Base-by-base conservation (phyloP, 208 protist genomes). In the Trichomonas tenax region DNA sequence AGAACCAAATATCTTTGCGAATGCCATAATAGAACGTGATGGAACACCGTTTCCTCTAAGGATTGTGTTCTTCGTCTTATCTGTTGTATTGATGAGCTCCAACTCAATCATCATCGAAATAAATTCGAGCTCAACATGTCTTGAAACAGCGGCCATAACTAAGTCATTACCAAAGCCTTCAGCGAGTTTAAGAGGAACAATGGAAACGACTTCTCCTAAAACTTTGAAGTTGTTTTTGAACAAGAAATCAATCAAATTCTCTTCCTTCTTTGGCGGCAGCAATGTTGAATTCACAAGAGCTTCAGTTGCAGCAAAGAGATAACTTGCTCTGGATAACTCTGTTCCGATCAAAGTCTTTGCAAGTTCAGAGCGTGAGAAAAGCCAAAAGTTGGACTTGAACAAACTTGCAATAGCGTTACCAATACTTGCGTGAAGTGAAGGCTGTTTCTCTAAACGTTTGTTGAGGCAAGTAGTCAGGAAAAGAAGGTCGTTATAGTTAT, bases 1-100 rank as follows among this genome's bases (percentile, higher is more conserved):
- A 0, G 44, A 49, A 38, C 86, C 86, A 38, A 93, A 17, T 8
- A 93, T 34, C 51, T 44, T 48, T 34, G 86, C 21, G 36, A 93
- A 51, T 4, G 11, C 0, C 10, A 41, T 44, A 38, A 93, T 44
- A 11, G 86, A 41, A 26, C 86, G 11, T 8, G 86, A 41, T 38
- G 86, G 86, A 48, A 93, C 86, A 58, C 40, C 86, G 46, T 93
- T 93, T 51, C 86, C 86, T 93, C 86, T 93, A n/a, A 93, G 36
- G 36, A 93, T 48, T 15, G 86, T 93, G 31, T 93, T 93, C 45
- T 51, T 93, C 0, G 4, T 51, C n/a, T 9, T 41, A 2, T 51
- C 44, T 23, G 41, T 31, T 34, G 17, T 26, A n/a, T 23, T 93
- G 4, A 49, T 9, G 4, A 93, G 14, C 51, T 93, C 86, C 0